phyloP scores from a whole-genome alignment of 257 asterid genomes.

The Cordia subcordata region DNA sequence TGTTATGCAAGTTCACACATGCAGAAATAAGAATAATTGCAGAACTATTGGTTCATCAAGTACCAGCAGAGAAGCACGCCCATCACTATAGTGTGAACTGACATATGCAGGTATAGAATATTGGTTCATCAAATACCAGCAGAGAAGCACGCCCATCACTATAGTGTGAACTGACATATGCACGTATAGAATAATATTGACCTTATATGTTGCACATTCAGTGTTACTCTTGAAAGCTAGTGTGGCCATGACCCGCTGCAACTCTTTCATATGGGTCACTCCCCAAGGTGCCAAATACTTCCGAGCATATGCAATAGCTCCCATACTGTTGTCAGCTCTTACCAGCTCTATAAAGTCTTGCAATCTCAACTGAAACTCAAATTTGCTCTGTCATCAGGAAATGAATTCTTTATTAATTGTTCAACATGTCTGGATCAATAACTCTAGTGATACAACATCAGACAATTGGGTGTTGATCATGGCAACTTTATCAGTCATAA shows the following conservation, averaged over 20 bases:
- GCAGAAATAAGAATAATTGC: too few species aligned
- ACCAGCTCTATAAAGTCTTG: constrained; percentile 96
- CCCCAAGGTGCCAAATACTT: constrained; percentile 96
- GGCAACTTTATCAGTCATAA: too few species aligned
- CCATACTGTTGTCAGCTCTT: constrained; percentile 64
- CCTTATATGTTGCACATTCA: constrained; percentile 86
- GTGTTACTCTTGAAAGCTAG: constrained; percentile 87
- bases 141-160: too few species aligned
- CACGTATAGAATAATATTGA: constrained; percentile 11
- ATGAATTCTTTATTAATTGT: constrained; percentile 15
- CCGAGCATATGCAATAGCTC: constrained; percentile 81
- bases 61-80: too few species aligned
- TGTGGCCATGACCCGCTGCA: constrained; percentile 89
- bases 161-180: too few species aligned
- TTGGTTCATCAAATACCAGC: too few species aligned
- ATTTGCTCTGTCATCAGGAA: constrained; percentile 69
- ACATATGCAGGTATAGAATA: background rate
- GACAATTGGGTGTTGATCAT: background rate
- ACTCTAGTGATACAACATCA: background rate
- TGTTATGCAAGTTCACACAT: too few species aligned
- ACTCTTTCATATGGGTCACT: constrained; percentile 83
- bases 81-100: too few species aligned
- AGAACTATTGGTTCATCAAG: too few species aligned
- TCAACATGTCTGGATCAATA: background rate
- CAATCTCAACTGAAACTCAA: constrained; percentile 91